Percentiles rank a stretch among this genome's conserved stretches.
phyloP scores from a whole-genome alignment of 768 basidiomycete genomes.

The Pleurotus sapidus region DNA sequence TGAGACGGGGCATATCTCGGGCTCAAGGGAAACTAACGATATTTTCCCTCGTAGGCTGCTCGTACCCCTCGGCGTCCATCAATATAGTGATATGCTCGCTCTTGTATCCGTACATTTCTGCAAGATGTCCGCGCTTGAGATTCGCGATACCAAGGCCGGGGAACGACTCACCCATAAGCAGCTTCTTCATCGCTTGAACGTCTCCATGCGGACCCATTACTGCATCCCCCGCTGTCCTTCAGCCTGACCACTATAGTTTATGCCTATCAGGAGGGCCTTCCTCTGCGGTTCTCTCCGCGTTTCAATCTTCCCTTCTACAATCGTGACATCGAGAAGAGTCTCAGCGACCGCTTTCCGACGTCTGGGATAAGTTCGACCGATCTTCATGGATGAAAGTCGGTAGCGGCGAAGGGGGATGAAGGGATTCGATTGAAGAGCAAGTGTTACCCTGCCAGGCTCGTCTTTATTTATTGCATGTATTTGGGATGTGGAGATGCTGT shows the following conservation, averaged over 20 bases:
- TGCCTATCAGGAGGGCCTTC: constrained; percentile 35
- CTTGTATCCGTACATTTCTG: constrained; percentile 28
- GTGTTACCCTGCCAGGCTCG: too few species aligned
- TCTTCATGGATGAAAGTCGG: constrained; percentile 1
- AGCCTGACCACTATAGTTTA: constrained; percentile 19
- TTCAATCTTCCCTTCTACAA: neutral
- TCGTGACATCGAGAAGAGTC: neutral
- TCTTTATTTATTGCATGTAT: too few species aligned
- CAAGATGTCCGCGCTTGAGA: neutral
- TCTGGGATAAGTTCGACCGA: neutral
- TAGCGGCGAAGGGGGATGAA: too few species aligned
- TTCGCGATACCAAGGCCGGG: neutral
- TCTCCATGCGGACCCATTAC: constrained; percentile 36
- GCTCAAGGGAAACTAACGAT: constrained; percentile 23
- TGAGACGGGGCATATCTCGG: neutral
- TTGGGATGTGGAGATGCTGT: too few species aligned
- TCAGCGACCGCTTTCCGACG: neutral
- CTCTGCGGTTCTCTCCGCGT: constrained; percentile 11
- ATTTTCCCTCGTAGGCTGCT: constrained; percentile 24
- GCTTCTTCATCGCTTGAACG: constrained; percentile 27
- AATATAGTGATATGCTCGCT: constrained; percentile 24
- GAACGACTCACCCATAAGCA: constrained; percentile 33
- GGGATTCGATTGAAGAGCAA: too few species aligned
- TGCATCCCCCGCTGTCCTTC: neutral
- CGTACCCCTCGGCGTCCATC: constrained; percentile 17